Conservation (phyloP, 108 stramenopile species). For the Pseudonitzschia delicatissima region DNA sequence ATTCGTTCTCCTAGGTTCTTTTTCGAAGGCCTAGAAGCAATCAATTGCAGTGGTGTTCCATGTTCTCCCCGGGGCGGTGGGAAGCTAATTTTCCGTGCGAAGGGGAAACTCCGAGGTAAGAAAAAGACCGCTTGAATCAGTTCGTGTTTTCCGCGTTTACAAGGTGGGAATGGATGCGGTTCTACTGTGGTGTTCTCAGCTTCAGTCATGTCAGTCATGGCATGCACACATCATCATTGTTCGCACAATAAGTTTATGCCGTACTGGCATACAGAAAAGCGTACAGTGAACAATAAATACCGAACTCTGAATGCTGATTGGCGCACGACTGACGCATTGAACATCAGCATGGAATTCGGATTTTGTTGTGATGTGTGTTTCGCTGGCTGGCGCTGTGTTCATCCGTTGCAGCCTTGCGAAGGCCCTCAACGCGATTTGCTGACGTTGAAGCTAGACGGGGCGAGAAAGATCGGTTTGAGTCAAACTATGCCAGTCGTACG, state of each 20-base stretch:
- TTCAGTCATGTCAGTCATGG: slow-evolving; percentile 3
- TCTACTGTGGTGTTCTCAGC: neutral
- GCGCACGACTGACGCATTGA: slow-evolving; percentile 7
- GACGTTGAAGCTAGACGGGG: too few species aligned
- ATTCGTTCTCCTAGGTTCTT: neutral
- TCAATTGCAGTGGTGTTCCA: too few species aligned
- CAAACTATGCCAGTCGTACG: too few species aligned
- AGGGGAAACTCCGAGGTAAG: neutral
- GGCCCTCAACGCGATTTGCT: too few species aligned
- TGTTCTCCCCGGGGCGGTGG: too few species aligned
- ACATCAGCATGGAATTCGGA: slow-evolving; percentile 3
- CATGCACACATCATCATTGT: neutral
- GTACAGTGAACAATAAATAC: neutral
- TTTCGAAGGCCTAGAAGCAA: neutral
- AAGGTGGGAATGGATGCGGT: neutral
- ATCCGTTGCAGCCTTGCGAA: too few species aligned
- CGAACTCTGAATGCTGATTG: neutral
- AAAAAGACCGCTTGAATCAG: neutral
- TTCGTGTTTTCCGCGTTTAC: neutral
- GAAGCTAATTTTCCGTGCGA: neutral
- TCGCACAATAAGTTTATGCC: neutral
- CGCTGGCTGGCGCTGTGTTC: too few species aligned
- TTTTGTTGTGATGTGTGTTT: too few species aligned
- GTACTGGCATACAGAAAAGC: neutral
- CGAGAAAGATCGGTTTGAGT: too few species aligned